Base-by-base conservation (phyloP, 2,329 filamentous ascomycete genomes). In the Coleophoma crateriformis region DNA sequence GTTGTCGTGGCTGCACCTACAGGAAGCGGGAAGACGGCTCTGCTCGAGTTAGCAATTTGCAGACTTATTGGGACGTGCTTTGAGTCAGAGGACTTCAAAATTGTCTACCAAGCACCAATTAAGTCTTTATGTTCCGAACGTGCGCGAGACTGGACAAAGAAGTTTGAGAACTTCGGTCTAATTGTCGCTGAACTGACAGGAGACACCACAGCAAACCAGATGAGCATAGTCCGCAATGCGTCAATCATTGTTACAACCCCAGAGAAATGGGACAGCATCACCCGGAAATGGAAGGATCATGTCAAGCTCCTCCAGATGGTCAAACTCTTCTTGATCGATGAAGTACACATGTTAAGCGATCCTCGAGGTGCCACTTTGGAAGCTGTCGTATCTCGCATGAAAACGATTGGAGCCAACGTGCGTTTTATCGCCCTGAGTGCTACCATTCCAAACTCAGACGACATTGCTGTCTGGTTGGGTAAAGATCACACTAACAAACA, bases 201-300 rank as follows among this genome's bases (percentile, higher is more conserved):
- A 1, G 90, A 95, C 62, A 91, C 87, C 0, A 84, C 87, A 35
- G 73, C 78, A 46, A 68, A 71, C 5, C 82, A 91, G 56, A 73
- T 90, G 51, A 74, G 75, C 19, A 80, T 77, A 48, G 85, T 92
- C 6, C 84, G 89, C 52, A 81, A 75, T 57, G 88, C 88, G 3
- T 84, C 84, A 43, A 88, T 95, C 54, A 92, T 95, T 56, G 78
- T 95, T 54, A 94, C 90, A 0, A 95, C 89, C 0, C 89, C 90
- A 0, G 89, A 95, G 67, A 95, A 95, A 62, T 95, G 89, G 89
- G 89, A 95, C 63, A 92, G 88, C 52, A 84, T 94, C 64, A 95
- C 90, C 0, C 77, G 89, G 15, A 91, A 89, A 62, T 95, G 90
- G 90, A 82, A 84, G 58, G 89, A 95, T 58, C 86, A 95, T 59